These are phyloP conservation scores for Colletotrichum viniferum DNA, from an alignment of 2,329 filamentous ascomycete genomes.

Conservation along the genomic window DNA sequence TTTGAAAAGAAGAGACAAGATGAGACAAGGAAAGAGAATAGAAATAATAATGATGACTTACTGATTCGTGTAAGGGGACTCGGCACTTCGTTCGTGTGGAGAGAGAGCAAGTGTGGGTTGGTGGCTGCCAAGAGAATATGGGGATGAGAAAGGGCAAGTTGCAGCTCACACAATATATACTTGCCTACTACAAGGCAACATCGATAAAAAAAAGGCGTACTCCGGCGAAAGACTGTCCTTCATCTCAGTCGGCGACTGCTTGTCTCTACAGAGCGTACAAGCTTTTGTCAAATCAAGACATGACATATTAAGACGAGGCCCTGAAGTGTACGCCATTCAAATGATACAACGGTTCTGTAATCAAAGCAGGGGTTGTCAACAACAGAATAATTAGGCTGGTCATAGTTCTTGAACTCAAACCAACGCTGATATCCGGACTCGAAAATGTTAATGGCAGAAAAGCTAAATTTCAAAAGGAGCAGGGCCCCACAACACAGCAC, in stretches of 20 bases:
- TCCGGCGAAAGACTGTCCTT: not conserved
- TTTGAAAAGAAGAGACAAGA: no score
- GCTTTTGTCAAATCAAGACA: not conserved
- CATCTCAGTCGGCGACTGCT: not conserved
- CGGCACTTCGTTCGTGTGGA: not conserved
- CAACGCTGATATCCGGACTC: not conserved
- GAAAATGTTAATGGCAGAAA: not conserved
- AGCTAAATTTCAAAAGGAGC: not conserved
- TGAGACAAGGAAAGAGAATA: not conserved
- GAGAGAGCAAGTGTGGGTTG: not conserved
- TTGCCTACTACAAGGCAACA: not conserved
- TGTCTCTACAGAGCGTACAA: not conserved
- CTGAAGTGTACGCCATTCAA: not conserved
- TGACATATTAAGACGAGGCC: not conserved
- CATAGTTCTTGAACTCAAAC: not conserved
- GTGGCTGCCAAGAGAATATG: not conserved
- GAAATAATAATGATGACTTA: not conserved
- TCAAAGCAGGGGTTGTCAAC: not conserved
- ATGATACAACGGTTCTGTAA: not conserved
- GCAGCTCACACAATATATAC: not conserved
- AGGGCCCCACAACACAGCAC: not conserved
- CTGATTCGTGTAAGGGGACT: not conserved
- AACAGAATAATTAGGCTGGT: not conserved
- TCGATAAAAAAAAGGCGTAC: not conserved
- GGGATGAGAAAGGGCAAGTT: not conserved